phyloP scores from a whole-genome alignment of 768 basidiomycete species.

The Phlebiopsis gigantea region DNA sequence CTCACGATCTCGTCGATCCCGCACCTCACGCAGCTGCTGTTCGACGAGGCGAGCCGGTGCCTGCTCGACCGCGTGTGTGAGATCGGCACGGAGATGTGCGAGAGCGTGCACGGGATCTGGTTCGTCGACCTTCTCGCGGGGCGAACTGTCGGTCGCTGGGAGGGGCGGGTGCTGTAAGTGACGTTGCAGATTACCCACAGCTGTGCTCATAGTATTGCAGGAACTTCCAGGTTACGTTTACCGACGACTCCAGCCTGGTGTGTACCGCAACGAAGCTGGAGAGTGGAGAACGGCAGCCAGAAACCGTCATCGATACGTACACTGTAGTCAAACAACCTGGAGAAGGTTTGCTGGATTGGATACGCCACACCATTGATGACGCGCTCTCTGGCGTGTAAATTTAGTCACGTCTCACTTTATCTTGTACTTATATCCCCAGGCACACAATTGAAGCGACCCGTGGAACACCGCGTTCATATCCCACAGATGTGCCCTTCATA shows the following conservation, averaged over 20 bases:
- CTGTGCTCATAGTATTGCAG: slow-evolving; percentile 29
- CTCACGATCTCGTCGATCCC: slow-evolving; percentile 68
- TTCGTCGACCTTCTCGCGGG: slow-evolving; percentile 71
- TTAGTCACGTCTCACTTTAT: too few species aligned
- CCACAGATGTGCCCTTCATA: too few species aligned
- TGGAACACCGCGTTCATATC: too few species aligned
- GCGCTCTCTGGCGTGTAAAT: slow-evolving; percentile 20
- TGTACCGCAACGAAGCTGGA: slow-evolving; percentile 57
- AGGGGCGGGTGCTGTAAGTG: slow-evolving; percentile 69
- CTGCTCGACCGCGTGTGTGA: slow-evolving; percentile 66
- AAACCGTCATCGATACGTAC: slow-evolving; percentile 37
- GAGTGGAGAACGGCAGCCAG: slow-evolving; percentile 35
- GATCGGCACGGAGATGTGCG: slow-evolving; percentile 53
- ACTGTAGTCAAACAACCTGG: slow-evolving; percentile 23
- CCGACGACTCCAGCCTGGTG: slow-evolving; percentile 42
- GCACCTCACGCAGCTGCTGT: slow-evolving; percentile 68
- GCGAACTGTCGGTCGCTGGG: slow-evolving; percentile 68
- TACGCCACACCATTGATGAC: slow-evolving; percentile 40
- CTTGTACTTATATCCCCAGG: too few species aligned
- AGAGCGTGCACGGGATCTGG: slow-evolving; percentile 54
- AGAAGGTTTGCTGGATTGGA: slow-evolving; percentile 49
- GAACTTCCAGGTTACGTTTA: slow-evolving; percentile 57
- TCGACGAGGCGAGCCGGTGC: slow-evolving; percentile 72
- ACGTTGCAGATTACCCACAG: not conserved
- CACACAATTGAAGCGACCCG: too few species aligned